These are phyloP conservation scores for Gliomastix tumulicola DNA, from an alignment of 2,329 filamentous ascomycete genomes.

Conservation along the genomic window DNA sequence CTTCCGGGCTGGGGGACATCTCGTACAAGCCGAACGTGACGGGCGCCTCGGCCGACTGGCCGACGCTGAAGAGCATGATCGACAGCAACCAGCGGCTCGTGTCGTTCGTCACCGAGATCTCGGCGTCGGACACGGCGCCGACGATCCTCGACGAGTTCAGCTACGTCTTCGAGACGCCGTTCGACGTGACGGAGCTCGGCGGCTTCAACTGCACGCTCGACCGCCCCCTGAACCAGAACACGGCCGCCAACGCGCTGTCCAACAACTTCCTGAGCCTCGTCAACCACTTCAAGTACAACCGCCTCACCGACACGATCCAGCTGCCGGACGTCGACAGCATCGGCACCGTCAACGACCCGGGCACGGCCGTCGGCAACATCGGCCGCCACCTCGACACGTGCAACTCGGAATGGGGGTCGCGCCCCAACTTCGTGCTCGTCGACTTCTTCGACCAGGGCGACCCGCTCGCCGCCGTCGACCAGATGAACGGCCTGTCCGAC, in stretches of 20 bases:
- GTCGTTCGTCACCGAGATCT: conserved; percentile 57
- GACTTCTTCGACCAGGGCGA: conserved; percentile 74
- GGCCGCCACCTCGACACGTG: conserved; percentile 49
- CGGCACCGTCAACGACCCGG: conserved; percentile 57
- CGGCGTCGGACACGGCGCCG: conserved; percentile 32
- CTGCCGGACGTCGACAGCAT: conserved; percentile 56
- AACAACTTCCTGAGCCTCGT: conserved; percentile 61
- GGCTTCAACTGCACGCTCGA: conserved; percentile 69
- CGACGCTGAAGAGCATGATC: conserved; percentile 66
- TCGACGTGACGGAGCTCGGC: conserved; percentile 51
- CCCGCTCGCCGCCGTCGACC: conserved; percentile 62
- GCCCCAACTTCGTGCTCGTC: conserved; percentile 69
- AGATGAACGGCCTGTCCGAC: conserved; percentile 49
- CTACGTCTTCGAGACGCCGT: conserved; percentile 68
- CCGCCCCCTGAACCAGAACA: conserved; percentile 48
- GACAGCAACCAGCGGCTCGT: conserved; percentile 56
- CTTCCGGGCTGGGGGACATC: conserved; percentile 53
- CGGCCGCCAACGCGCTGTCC: conserved; percentile 44
- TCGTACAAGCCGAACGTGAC: conserved; percentile 48
- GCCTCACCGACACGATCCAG: conserved; percentile 44
- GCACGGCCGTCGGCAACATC: conserved; percentile 45
- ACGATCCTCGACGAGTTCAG: conserved; percentile 59
- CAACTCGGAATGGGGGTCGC: conserved; percentile 47
- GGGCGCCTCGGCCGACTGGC: conserved; percentile 48
- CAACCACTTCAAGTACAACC: conserved; percentile 73